Conservation (phyloP, 2,329 filamentous ascomycete species). For the Botryotinia calthae region DNA sequence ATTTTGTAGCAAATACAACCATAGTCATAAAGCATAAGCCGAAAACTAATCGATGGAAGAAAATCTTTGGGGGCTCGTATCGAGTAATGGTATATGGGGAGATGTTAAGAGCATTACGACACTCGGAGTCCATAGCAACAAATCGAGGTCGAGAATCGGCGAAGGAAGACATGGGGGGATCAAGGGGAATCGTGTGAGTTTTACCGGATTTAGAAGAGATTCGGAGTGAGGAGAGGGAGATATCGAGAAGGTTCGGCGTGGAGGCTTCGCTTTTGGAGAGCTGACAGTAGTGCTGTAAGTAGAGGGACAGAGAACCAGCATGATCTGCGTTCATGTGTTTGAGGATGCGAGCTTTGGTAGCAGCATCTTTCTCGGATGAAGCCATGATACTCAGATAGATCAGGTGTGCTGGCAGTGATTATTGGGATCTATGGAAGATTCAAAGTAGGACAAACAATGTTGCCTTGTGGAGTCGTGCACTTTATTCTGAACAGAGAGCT, state of each 20-base stretch:
- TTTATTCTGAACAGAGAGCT: background rate
- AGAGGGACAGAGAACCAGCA: constrained; percentile 68
- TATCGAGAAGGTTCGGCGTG: constrained; percentile 60
- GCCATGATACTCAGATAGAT: constrained; percentile 15
- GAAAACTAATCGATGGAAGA: constrained; percentile 53
- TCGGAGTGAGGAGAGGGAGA: constrained; percentile 61
- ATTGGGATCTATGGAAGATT: background rate
- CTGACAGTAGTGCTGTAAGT: constrained; percentile 69
- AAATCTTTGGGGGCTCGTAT: constrained; percentile 39
- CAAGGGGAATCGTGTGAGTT: constrained; percentile 57
- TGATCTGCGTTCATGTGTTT: constrained; percentile 88
- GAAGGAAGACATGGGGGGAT: constrained; percentile 67
- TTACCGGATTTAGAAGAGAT: constrained; percentile 52
- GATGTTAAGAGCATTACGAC: constrained; percentile 59
- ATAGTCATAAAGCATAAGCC: constrained; percentile 54
- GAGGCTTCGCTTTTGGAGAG: constrained; percentile 56
- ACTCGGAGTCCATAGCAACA: constrained; percentile 67
- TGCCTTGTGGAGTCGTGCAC: background rate
- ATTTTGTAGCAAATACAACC: constrained; percentile 48
- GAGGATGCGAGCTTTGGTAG: constrained; percentile 61
- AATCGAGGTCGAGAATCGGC: constrained; percentile 67
- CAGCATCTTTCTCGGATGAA: constrained; percentile 41
- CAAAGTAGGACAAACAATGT: background rate
- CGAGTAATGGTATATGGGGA: constrained; percentile 42
- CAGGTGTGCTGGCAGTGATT: background rate